Conservation (phyloP, 2,329 filamentous ascomycete species). For the Canariomyces notabilis region DNA sequence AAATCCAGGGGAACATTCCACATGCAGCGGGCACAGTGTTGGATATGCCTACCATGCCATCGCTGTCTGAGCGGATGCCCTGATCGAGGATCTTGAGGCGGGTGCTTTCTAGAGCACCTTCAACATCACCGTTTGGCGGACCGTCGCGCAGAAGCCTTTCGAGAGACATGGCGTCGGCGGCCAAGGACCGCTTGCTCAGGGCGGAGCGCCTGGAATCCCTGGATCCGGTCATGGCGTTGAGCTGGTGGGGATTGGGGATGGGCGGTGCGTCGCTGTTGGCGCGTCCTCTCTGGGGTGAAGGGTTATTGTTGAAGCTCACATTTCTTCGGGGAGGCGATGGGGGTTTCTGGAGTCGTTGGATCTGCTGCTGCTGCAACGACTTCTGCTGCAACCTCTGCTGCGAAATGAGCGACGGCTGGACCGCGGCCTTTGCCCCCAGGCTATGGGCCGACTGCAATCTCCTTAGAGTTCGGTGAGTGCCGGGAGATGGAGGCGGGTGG, state of each 20-base stretch:
- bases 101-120: constrained; percentile 62
- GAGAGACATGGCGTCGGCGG: constrained; percentile 56
- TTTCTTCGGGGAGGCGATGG: constrained; percentile 32
- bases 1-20: not conserved
- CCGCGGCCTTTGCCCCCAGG: constrained; percentile 51
- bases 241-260: constrained; percentile 24
- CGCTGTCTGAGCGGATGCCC: constrained; percentile 68
- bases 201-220: constrained; percentile 37
- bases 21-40: not conserved
- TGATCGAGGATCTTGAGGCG: constrained; percentile 70
- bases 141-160: constrained; percentile 78
- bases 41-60: constrained; percentile 64
- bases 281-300: constrained; percentile 53
- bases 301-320: constrained; percentile 32
- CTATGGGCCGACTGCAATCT: constrained; percentile 72
- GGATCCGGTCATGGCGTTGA: constrained; percentile 22
- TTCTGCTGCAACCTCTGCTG: constrained; percentile 51
- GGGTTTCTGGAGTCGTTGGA: constrained; percentile 34
- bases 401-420: constrained; percentile 54
- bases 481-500: constrained; percentile 55
- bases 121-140: constrained; percentile 64
- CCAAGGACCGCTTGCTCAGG: constrained; percentile 42
- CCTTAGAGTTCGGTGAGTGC: constrained; percentile 62
- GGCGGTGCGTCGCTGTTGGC: constrained; percentile 66
- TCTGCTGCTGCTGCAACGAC: constrained; percentile 32